A percentile compares a stretch with the other conserved stretches of the same genome.
phyloP scores from a whole-genome alignment of 2,329 filamentous ascomycete species.

The Cladorrhinum sp. region DNA sequence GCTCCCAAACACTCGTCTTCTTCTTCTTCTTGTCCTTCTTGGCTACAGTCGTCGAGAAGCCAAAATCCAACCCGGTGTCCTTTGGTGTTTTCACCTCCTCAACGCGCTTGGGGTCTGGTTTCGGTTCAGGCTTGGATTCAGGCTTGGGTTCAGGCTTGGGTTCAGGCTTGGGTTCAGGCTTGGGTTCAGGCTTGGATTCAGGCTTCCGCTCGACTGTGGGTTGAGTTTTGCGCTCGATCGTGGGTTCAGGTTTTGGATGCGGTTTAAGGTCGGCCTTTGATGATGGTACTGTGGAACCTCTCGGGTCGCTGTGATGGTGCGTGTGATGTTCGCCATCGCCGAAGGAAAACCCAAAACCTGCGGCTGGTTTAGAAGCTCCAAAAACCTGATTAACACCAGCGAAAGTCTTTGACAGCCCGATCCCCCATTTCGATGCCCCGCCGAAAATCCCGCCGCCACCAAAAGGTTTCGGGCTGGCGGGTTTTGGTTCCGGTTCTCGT shows the following conservation, averaged over 20 bases:
- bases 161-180: conserved; percentile 16
- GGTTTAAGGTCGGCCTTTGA: background rate
- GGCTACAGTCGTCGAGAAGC: conserved; percentile 20
- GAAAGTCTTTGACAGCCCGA: background rate
- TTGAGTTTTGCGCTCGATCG: background rate
- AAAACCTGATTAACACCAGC: background rate
- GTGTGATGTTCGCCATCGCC: background rate
- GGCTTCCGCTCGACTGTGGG: background rate
- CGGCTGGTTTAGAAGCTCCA: background rate
- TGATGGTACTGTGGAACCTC: background rate
- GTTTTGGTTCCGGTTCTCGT: conserved; percentile 6
- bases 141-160: conserved; percentile 26
- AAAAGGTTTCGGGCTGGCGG: background rate
- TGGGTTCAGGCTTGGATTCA: background rate
- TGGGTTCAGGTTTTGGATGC: background rate
- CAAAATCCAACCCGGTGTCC: conserved; percentile 37
- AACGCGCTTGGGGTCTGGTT: conserved; percentile 32
- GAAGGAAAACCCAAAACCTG: background rate
- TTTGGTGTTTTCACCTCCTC: conserved; percentile 27
- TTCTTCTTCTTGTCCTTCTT: conserved; percentile 42
- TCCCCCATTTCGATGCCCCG: background rate
- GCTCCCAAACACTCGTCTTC: conserved; percentile 23
- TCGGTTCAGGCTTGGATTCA: conserved; percentile 41
- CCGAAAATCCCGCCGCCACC: background rate
- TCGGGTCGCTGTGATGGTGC: background rate